Evolutionary conservation across 345 rosid species (phyloP).

Genomic region (Combretum micranthum): DNA sequence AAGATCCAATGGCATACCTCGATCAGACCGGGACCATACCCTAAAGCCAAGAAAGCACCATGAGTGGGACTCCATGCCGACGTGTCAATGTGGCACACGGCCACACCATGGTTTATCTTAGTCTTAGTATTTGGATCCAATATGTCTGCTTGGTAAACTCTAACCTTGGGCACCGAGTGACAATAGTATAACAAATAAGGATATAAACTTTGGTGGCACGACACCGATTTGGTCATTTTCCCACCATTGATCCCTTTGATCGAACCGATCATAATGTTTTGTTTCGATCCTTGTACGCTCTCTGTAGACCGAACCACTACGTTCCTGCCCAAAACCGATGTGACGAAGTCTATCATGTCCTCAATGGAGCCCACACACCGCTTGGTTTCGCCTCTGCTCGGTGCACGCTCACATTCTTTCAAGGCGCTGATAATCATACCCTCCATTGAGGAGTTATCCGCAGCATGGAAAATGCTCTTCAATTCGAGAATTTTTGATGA

Average conservation of each 20-base stretch:
- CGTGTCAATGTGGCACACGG: slow-evolving; percentile 44
- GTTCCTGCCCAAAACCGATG: slow-evolving; percentile 29
- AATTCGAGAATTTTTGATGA: slow-evolving; percentile 17
- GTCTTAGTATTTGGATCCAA: slow-evolving; percentile 26
- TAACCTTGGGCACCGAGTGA: slow-evolving; percentile 49
- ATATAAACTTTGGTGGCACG: slow-evolving; percentile 44
- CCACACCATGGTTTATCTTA: slow-evolving; percentile 41
- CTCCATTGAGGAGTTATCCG: slow-evolving; percentile 32
- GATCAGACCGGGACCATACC: slow-evolving; percentile 34
- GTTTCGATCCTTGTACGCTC: slow-evolving; percentile 24
- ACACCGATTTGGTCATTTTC: slow-evolving; percentile 28
- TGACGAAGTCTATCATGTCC: slow-evolving; percentile 47
- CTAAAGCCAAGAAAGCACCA: slow-evolving; percentile 36
- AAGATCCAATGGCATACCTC: slow-evolving; percentile 59
- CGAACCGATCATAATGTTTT: slow-evolving; percentile 25
- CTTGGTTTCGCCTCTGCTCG: slow-evolving; percentile 43
- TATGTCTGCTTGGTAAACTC: slow-evolving; percentile 38
- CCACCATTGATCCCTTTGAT: slow-evolving; percentile 37
- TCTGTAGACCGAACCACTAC: slow-evolving; percentile 29
- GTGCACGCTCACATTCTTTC: slow-evolving; percentile 33
- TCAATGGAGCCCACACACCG: slow-evolving; percentile 40
- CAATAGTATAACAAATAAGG: slow-evolving; percentile 43
- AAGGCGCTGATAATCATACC: slow-evolving; percentile 15
- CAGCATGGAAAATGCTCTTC: slow-evolving; percentile 28
- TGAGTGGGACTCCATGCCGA: slow-evolving; percentile 42